Evolutionary conservation across 2,329 filamentous ascomycete genomes (phyloP), one percentile per base, ranked within the genome.

Genomic region (Colletotrichum sp.): DNA sequence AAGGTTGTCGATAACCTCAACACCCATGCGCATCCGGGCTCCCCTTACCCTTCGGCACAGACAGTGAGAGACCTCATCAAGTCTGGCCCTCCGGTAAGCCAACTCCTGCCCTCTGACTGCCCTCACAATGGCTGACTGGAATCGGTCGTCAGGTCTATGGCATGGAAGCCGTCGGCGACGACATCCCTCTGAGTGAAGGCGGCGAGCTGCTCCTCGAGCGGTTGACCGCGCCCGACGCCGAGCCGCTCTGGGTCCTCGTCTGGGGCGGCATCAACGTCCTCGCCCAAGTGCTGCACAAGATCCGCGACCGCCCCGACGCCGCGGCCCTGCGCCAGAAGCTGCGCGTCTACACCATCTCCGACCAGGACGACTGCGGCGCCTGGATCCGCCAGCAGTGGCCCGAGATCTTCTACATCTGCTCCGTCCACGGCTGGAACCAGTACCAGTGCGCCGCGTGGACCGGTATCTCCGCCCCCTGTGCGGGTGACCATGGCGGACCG

Each of bases 361-460:
- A 92, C 77, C 90, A 92, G 78, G 90, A 92, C 76, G 88, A 92
- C 76, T 88, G 88, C 0, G 90, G 89, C 0, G 81, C 86, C 1
- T 92, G 90, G 90, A 89, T 92, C 44, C 87, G 90, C 18, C 82
- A 84, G 62, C 86, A 85, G 4, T 92, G 88, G 75, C 89, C 91
- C 0, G 86, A 89, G 30, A 79, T 92, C 8, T 89, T 90, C 78
- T 92, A 91, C 80, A 90, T 92, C 70, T 84, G 83, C 16, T 90
- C 88, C 0, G 81, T 91, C 2, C 91, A 92, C 79, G 89, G 86
- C 8, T 92, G 88, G 87, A 89, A 89, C 78, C 84, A 89, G 64
- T 93, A 92, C 76, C 85, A 85, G 3, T 79, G 87, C 68, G 90
- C 90, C 0, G 83, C 90, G 0, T 92, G 91, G 90, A 86, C 84